phyloP scores from a whole-genome alignment of 805 yeast genomes.

The Metschnikowia drakensbergensis region DNA sequence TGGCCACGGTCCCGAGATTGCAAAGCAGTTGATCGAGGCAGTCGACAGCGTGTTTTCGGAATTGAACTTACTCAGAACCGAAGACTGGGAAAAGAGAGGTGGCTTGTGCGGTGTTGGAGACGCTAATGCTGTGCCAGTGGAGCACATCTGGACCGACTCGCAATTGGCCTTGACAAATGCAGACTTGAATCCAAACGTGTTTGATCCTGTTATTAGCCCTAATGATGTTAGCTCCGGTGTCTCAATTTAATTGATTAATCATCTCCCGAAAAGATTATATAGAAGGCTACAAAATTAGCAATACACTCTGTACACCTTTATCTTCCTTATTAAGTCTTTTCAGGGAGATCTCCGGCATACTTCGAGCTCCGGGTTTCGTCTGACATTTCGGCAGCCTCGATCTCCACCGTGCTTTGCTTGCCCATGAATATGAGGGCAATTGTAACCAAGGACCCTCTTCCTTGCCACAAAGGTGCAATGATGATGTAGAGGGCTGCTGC shows the following conservation, averaged over 20 bases:
- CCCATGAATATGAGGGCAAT: slow-evolving; percentile 1
- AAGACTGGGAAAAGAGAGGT: slow-evolving; percentile 75
- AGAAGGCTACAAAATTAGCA: background rate
- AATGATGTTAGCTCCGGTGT: slow-evolving; percentile 73
- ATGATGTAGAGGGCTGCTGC: slow-evolving; percentile 34
- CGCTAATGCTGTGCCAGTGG: slow-evolving; percentile 38
- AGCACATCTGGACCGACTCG: slow-evolving; percentile 84
- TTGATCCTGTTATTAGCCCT: slow-evolving; percentile 58
- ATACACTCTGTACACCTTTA: background rate
- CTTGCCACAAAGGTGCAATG: slow-evolving; percentile 34
- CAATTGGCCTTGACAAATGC: slow-evolving; percentile 62
- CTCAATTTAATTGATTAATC: slow-evolving; percentile 2
- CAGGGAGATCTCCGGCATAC: background rate
- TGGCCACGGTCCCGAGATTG: slow-evolving; percentile 76
- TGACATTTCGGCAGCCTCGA: background rate
- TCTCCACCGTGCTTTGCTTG: background rate
- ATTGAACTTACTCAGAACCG: slow-evolving; percentile 66
- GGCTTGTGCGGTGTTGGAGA: slow-evolving; percentile 92
- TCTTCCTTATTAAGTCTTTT: background rate
- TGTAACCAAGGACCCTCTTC: slow-evolving; percentile 18
- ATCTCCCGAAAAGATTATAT: background rate
- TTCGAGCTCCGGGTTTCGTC: slow-evolving; percentile 1
- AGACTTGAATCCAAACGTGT: slow-evolving; percentile 64
- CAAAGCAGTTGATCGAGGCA: slow-evolving; percentile 73
- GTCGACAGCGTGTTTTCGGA: slow-evolving; percentile 77